These are phyloP conservation scores for Trichoderma sp. DNA, from an alignment of 2,329 filamentous ascomycete genomes.

Conservation along the genomic window DNA sequence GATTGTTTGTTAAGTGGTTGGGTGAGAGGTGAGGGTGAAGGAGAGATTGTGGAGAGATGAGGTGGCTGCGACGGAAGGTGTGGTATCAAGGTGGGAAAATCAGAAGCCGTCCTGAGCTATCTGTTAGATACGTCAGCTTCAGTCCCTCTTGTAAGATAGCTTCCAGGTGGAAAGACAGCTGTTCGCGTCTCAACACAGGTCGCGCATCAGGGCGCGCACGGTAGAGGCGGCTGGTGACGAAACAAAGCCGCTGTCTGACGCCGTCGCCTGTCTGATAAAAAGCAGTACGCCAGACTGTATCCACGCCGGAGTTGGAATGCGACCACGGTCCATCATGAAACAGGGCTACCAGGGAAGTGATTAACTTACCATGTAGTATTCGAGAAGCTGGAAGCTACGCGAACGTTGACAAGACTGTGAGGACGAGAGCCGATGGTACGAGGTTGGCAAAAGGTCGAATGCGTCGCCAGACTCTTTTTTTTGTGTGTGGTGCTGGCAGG, in stretches of 20 bases:
- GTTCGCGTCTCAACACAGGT: not conserved
- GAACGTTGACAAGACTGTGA: slow-evolving; percentile 16
- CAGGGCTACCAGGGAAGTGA: not conserved
- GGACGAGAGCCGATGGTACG: not conserved
- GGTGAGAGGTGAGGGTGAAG: not conserved
- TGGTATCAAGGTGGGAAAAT: slow-evolving; percentile 8
- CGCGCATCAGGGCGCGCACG: slow-evolving; percentile 20
- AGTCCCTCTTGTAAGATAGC: not conserved
- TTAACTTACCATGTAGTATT: not conserved
- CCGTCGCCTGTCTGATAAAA: not conserved
- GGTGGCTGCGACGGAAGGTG: slow-evolving; percentile 17
- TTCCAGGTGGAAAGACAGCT: not conserved
- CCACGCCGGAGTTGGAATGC: not conserved
- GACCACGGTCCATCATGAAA: not conserved
- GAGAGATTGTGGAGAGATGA: slow-evolving; percentile 9
- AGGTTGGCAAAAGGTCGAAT: slow-evolving; percentile 27
- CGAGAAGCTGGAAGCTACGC: slow-evolving; percentile 6
- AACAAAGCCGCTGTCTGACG: slow-evolving; percentile 11
- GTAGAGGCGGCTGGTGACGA: slow-evolving; percentile 18
- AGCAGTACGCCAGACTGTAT: not conserved
- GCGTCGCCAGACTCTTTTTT: slow-evolving; percentile 37
- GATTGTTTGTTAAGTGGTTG: slow-evolving; percentile 34
- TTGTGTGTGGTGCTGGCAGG: slow-evolving; percentile 38
- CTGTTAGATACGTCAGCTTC: not conserved
- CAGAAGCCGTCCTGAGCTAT: slow-evolving; percentile 4